phyloP scores from a whole-genome alignment of 163 green algal genomes.

The Prototheca stagnorum region DNA sequence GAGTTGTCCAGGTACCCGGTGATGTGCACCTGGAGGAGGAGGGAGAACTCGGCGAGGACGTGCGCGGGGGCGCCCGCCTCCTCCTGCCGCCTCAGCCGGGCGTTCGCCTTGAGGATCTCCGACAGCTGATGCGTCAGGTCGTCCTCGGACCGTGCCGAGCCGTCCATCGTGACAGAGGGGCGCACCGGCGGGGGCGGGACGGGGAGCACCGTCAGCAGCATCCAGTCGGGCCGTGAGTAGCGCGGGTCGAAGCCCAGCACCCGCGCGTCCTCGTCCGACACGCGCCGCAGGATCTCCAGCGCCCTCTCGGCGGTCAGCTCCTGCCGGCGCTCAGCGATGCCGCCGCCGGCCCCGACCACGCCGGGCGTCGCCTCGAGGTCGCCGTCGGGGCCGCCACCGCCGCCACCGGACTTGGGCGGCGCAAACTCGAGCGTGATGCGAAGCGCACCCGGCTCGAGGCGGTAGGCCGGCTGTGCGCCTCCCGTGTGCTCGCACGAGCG shows the following conservation, averaged over 20 bases:
- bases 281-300: conserved; percentile 73
- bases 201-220: conserved; percentile 85
- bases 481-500: conserved; percentile 51
- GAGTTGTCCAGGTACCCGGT: conserved; percentile 97
- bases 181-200: conserved; percentile 78
- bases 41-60: conserved; percentile 71
- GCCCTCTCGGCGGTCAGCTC: conserved; percentile 66
- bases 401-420: conserved; percentile 45
- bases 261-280: conserved; percentile 80
- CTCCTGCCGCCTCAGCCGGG: conserved; percentile 66
- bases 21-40: conserved; percentile 71
- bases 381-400: too few relatives aligned
- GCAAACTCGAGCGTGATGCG: conserved; percentile 89
- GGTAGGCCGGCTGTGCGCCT: conserved; percentile 74
- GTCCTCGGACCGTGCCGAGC: conserved; percentile 74
- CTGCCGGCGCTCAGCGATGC: conserved; percentile 89
- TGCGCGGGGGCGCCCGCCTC: conserved; percentile 79
- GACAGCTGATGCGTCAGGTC: conserved; percentile 94
- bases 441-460: conserved; percentile 52
- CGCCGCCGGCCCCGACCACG: conserved; percentile 27
- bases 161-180: conserved; percentile 80
- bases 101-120: conserved; percentile 91
- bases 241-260: conserved; percentile 74
- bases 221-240: conserved; percentile 78
- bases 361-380: conserved; percentile 35